phyloP scores from a whole-genome alignment of 139 green algal species.

The Asterochloris sp. region DNA sequence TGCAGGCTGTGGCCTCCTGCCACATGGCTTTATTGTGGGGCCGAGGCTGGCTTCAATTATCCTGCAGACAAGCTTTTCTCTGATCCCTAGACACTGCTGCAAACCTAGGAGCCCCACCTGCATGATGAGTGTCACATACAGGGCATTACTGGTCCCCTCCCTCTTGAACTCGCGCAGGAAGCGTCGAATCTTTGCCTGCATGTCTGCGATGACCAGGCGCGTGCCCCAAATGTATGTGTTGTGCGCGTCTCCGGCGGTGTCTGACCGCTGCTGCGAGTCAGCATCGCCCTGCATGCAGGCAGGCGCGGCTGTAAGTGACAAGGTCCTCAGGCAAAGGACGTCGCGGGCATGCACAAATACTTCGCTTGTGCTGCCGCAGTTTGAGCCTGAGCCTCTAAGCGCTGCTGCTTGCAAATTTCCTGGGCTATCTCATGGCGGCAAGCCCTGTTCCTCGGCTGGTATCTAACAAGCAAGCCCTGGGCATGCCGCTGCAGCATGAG shows the following conservation, averaged over 20 bases:
- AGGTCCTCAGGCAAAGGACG: too few relatives aligned
- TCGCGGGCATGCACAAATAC: too few relatives aligned
- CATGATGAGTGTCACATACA: slow-evolving; percentile 54
- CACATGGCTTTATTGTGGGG: background rate
- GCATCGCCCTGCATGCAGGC: background rate
- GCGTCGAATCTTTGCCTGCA: slow-evolving; percentile 23
- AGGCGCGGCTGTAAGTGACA: too few relatives aligned
- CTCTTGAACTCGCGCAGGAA: slow-evolving; percentile 51
- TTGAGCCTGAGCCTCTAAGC: too few relatives aligned
- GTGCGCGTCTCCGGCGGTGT: background rate
- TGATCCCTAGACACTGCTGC: background rate
- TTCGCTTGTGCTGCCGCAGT: too few relatives aligned
- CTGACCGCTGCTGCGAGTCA: slow-evolving; percentile 14
- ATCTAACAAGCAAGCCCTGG: too few relatives aligned
- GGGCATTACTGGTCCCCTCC: slow-evolving; percentile 23
- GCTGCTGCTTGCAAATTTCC: too few relatives aligned
- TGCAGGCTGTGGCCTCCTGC: background rate
- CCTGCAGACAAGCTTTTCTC: background rate
- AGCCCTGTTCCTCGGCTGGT: too few relatives aligned
- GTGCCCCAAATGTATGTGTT: slow-evolving; percentile 86
- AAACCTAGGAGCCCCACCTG: slow-evolving; percentile 23
- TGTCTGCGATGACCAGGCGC: slow-evolving; percentile 58
- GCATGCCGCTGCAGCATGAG: too few relatives aligned
- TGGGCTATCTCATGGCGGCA: too few relatives aligned
- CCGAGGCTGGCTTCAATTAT: background rate